Evolutionary conservation across 202 grass and related monocot species (phyloP).

Genomic region (Elaeis oleifera): DNA sequence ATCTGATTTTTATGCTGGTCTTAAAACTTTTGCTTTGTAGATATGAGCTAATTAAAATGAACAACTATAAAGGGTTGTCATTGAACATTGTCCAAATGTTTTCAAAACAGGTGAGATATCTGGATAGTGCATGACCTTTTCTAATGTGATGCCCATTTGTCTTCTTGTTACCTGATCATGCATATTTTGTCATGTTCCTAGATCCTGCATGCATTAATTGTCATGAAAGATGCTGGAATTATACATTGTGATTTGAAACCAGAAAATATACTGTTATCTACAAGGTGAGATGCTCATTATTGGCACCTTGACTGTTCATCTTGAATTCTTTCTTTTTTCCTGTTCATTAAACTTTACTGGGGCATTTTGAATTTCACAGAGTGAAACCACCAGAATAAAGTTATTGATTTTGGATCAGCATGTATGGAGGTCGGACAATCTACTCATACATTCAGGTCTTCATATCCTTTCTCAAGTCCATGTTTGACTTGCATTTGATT

Average conservation of each 20-base stretch:
- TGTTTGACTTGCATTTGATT: too few relatives aligned
- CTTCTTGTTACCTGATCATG: conserved; percentile 19
- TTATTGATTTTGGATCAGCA: conserved; percentile 99
- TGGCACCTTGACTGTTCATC: not conserved
- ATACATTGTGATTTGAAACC: conserved; percentile 99
- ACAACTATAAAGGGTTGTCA: conserved; percentile 78
- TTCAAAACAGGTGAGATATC: conserved; percentile 74
- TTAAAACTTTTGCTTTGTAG: conserved; percentile 37
- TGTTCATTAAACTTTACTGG: conserved; percentile 18
- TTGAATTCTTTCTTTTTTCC: conserved; percentile 2
- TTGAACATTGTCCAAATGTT: conserved; percentile 80
- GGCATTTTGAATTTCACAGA: conserved; percentile 41
- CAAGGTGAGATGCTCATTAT: conserved; percentile 43
- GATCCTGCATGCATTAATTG: conserved; percentile 90
- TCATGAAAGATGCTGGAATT: conserved; percentile 95
- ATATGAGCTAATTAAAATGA: conserved; percentile 86
- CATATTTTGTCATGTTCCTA: conserved; percentile 32
- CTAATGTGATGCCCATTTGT: not conserved
- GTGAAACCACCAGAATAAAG: conserved; percentile 79
- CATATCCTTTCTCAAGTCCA: conserved; percentile 13
- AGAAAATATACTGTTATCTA: conserved; percentile 94
- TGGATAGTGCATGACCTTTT: too few relatives aligned
- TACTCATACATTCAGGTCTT: conserved; percentile 99
- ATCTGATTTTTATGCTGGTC: conserved; percentile 25
- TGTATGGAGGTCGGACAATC: conserved; percentile 85